These are phyloP conservation scores for Botrytis medusae DNA, from an alignment of 2,329 filamentous ascomycete species.

Conservation along the genomic window DNA sequence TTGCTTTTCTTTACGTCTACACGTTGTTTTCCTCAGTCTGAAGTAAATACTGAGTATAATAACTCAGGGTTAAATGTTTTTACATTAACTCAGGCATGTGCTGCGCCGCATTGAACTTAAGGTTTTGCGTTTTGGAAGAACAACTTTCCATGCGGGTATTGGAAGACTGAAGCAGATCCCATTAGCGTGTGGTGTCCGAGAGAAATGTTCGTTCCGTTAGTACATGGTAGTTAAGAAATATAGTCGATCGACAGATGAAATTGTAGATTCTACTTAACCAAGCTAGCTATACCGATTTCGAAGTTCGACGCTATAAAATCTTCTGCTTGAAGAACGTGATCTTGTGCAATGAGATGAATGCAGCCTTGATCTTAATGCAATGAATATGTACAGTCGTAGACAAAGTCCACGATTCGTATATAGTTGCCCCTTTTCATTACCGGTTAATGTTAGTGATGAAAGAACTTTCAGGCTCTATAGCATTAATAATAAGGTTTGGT, in stretches of 20 bases:
- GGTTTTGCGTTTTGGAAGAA: background rate
- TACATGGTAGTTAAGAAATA: background rate
- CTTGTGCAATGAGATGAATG: background rate
- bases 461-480: too few species aligned
- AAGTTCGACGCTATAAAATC: background rate
- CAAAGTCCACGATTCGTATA: background rate
- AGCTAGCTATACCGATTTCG: background rate
- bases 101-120: background rate
- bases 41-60: background rate
- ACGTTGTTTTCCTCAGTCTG: background rate
- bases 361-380: background rate
- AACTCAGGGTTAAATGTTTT: background rate
- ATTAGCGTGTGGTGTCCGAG: background rate
- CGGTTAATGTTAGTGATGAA: rapidly evolving
- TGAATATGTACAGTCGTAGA: background rate
- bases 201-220: background rate
- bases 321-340: background rate
- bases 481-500: background rate
- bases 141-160: background rate
- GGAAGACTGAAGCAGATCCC: background rate
- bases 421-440: background rate
- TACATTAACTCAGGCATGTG: background rate
- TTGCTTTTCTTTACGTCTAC: background rate
- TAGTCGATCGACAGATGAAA: background rate
- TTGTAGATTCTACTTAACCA: background rate